Conservation (phyloP, 371 early-diverging fungal species). For the Mucor plumbeus region DNA sequence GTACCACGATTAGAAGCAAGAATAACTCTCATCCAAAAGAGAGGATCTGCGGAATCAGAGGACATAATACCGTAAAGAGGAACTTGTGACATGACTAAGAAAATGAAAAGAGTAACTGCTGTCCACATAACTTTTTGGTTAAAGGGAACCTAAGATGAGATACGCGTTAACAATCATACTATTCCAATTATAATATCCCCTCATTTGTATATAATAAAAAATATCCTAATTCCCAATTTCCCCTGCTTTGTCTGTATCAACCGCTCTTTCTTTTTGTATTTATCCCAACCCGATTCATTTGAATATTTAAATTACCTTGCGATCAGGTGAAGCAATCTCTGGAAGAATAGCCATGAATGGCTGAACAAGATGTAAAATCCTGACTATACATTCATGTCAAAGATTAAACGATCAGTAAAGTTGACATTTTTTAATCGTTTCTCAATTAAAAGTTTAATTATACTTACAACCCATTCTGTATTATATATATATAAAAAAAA, state of each 20-base stretch:
- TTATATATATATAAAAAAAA: slow-evolving; percentile 8
- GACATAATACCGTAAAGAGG: slow-evolving; percentile 99
- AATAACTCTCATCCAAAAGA: slow-evolving; percentile 99
- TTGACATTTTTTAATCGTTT: background rate
- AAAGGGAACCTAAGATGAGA: slow-evolving; percentile 84
- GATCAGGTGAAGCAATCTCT: slow-evolving; percentile 96
- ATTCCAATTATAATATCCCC: background rate
- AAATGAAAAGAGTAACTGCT: slow-evolving; percentile 98
- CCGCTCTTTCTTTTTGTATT: background rate
- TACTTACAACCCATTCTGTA: slow-evolving; percentile 40
- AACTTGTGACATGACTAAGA: slow-evolving; percentile 99
- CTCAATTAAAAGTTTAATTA: too few species aligned
- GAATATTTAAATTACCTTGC: slow-evolving; percentile 80
- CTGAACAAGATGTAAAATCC: slow-evolving; percentile 95
- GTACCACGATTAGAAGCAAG: slow-evolving; percentile 99
- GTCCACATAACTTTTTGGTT: slow-evolving; percentile 99
- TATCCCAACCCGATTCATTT: background rate
- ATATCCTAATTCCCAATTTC: background rate
- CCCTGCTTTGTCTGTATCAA: background rate
- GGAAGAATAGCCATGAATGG: slow-evolving; percentile 99
- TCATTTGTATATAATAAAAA: background rate
- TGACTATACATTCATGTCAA: slow-evolving; percentile 61
- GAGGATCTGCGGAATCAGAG: slow-evolving; percentile 96
- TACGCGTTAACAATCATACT: background rate
- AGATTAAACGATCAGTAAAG: background rate